Conservation (phyloP, 176 grass and related monocot genomes). For the Oryza coarctata region DNA sequence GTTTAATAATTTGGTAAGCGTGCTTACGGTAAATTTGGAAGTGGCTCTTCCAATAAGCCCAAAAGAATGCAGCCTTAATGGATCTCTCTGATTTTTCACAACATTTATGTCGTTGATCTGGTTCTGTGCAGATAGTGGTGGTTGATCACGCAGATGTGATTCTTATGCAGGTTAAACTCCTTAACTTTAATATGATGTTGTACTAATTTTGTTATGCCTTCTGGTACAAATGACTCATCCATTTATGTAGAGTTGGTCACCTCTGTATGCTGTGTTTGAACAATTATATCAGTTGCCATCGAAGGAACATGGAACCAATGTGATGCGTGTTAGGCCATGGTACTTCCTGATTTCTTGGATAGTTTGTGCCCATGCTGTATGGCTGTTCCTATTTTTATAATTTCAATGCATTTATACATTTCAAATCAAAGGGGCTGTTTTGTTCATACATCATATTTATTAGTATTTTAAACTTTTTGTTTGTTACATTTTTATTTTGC, state of each 20-base stretch:
- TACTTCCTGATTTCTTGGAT: constrained; percentile 42
- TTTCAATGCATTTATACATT: background rate
- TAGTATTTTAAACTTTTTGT: constrained; percentile 19
- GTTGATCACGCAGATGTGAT: constrained; percentile 93
- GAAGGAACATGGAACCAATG: constrained; percentile 84
- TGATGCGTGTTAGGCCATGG: constrained; percentile 97
- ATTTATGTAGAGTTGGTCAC: constrained; percentile 77
- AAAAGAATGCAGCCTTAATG: too few relatives aligned
- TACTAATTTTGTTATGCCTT: constrained; percentile 20
- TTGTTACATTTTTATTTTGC: constrained; percentile 37
- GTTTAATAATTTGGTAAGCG: too few relatives aligned
- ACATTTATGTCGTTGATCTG: background rate
- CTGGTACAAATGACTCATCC: constrained; percentile 27
- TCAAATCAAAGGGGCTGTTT: constrained; percentile 12
- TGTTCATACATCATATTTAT: constrained; percentile 16
- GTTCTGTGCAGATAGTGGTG: constrained; percentile 64
- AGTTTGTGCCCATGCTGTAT: constrained; percentile 13
- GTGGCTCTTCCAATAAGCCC: too few relatives aligned
- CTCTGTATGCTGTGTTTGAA: constrained; percentile 80
- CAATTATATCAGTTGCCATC: constrained; percentile 79
- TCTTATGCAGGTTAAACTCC: constrained; percentile 71
- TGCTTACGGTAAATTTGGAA: too few relatives aligned
- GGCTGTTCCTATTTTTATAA: background rate
- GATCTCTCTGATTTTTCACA: constrained; percentile 12
- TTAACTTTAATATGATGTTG: constrained; percentile 23